Base-by-base conservation (phyloP, 176 grass and related monocot species). In the Dendrocalamus sinicus region DNA sequence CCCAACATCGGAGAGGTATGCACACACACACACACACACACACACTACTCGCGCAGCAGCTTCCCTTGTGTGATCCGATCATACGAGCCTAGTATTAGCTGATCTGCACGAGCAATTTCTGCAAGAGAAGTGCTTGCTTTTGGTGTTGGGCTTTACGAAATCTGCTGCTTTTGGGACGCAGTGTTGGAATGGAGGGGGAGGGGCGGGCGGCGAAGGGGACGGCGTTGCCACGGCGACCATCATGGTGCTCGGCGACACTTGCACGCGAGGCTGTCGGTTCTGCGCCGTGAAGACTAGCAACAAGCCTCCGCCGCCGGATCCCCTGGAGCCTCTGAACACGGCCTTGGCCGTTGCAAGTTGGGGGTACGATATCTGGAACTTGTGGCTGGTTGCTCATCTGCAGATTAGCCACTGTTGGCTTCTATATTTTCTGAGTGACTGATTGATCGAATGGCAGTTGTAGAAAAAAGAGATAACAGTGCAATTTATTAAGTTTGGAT, bases 181-280 rank as follows among this genome's bases (percentile, higher is more conserved):
- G 93, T 98, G 96, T 70, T 98, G 93, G 96, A 98, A 98, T 47
- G 96, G 96, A 81, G 96, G 96, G 5, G 96, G 96, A 77, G 93
- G 96, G 40, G 96, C 93, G 5, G 93, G 93, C 35, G 93, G 93
- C 41, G 93, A 93, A 92, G 93, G 91, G n/a, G 96, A 98, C 14
- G 96, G 89, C 24, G 89, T 98, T 24, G 91, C 96, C 45, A 98
- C 96, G 24, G 93, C 96, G 12, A 98, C 96, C 15, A 98, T 98
- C 75, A 98, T 98, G 96, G 89, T 98, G 86, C 96, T 98, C n/a
- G 96, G 96, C 4, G 96, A 98, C 62, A 92, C 96, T 8, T 98
- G 96, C 70, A 98, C 96, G 48, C 93, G 93, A 0, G 96, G 96
- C 0, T 95, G 96, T 35, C 81, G 93, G 65, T 98, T 98, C 79